Base-by-base conservation (phyloP, 139 green algal genomes). In the Micractinium conductrix region DNA sequence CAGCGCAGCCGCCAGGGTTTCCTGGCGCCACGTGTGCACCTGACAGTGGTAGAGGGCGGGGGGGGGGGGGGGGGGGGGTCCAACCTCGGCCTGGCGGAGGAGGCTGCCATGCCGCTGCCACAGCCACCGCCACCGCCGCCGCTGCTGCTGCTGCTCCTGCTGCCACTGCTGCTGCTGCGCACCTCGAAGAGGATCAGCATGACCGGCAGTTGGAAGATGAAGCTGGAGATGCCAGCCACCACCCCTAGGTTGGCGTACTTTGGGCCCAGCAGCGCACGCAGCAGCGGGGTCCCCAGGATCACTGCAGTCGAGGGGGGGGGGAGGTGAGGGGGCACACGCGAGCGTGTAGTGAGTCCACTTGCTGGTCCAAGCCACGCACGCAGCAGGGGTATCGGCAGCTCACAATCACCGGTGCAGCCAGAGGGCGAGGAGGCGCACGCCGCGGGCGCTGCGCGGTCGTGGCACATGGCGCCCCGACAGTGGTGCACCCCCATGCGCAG, bases 131-230 rank as follows among this genome's bases (percentile, higher is more conserved):
- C 14, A 22, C 55, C 26, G 55, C 55, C 55, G 9, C 14, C 55
- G 28, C 55, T n/a, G 55, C 55, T 63, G 8, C 21, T 17, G 55
- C 55, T n/a, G 8, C 26, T 17, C 3, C 55, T n/a, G 55, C 3
- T 22, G 8, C 3, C 4, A n/a, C 55, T 22, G 19, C 14, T 28
- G 74, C 21, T 19, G 63, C 28, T 10, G 17, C 72, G 2, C 33
- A 78, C 80, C 80, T 89, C 81, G n/a, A 90, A 89, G 35, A 90
- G 68, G 33, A 90, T 81, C 28, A 90, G 83, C 86, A 90, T 90
- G 53, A 89, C 48, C 17, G 86, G 86, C 17, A 90, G 86, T 84
- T 90, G 86, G 50, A 90, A 90, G 28, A 90, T 86, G 58, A 89
- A 90, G 40, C 50, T 79, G 17, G 84, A 89, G 53, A 90, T 87